Conservation (phyloP, 1,284 basidiomycete genomes). For the Ganoderma multipileum region DNA sequence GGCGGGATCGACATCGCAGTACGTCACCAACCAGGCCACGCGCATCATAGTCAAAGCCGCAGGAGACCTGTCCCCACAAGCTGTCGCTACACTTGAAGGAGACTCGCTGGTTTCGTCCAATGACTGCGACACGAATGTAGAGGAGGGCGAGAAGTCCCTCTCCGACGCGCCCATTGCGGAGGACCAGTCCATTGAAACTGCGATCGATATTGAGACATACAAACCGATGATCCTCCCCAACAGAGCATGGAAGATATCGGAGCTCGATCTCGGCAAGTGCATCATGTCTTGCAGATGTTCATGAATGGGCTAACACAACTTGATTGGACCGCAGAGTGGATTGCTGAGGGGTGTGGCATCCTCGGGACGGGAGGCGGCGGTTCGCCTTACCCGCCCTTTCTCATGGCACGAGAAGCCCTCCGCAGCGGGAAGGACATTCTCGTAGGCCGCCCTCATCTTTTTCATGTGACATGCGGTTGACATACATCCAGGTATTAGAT, state of each 20-base stretch:
- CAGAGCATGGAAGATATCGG: slow-evolving; percentile 43
- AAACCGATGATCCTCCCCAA: slow-evolving; percentile 38
- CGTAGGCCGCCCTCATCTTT: slow-evolving; percentile 34
- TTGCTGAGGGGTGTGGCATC: slow-evolving; percentile 59
- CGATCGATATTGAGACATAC: slow-evolving; percentile 40
- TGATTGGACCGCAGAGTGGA: slow-evolving; percentile 48
- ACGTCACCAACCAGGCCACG: slow-evolving; percentile 58
- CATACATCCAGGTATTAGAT: slow-evolving; percentile 33
- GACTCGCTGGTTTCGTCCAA: not conserved
- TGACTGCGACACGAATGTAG: slow-evolving; percentile 3
- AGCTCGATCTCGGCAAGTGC: slow-evolving; percentile 42
- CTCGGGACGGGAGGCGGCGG: slow-evolving; percentile 63
- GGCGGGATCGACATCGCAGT: slow-evolving; percentile 38
- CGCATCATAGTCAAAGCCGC: slow-evolving; percentile 56
- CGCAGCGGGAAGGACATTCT: slow-evolving; percentile 51
- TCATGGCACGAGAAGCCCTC: slow-evolving; percentile 55
- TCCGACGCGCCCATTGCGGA: slow-evolving; percentile 16
- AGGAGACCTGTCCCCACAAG: slow-evolving; percentile 45
- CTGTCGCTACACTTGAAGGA: slow-evolving; percentile 22
- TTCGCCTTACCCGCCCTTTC: slow-evolving; percentile 54
- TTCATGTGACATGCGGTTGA: not conserved
- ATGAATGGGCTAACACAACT: not conserved
- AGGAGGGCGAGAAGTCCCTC: slow-evolving; percentile 24
- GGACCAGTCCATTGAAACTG: not conserved
- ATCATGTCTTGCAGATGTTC: not conserved